Base-by-base conservation (phyloP, 2,329 filamentous ascomycete species). In the Paecilomyces fulvus region DNA sequence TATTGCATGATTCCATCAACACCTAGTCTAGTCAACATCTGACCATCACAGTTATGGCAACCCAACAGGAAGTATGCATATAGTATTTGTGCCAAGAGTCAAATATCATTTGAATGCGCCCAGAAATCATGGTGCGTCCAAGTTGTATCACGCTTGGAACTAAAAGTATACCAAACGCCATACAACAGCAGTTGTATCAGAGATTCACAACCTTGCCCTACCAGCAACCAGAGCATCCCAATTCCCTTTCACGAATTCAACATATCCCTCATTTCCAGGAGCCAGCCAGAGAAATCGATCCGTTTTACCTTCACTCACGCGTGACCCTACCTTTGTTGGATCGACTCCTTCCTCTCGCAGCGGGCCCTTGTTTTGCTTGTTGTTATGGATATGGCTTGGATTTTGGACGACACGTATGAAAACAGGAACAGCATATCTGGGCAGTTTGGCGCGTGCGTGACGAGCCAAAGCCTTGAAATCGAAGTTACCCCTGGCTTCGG, bases 281-380 rank as follows among this genome's bases (percentile, higher is more conserved):
- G 72, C 73, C 58, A 78, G 65, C 80, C 80, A 84, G 28, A 79
- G 67, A 33, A 83, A 66, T n/a, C 66, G 70, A 67, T 83, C 77
- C 23, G 67, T 67, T 50, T 65, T 65, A 0, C 74, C 72, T n/a
- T 71, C 75, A 9, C 68, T 65, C 8, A 77, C 77, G 58, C 78
- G 76, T 12, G 66, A 69, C 0, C 73, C 73, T 17, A 78, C 68
- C 56, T 76, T 76, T 4, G 67, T 67, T 3, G 82, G 80, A 67
- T 89, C 81, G 12, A 88, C 80, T 0, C 86, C 87, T 60, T 88
- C 85, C 50, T 82, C 80, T 64, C 86, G 79, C 50, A 90, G 73
- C 0, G 84, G 84, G 1, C 85, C 80, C 69, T 92, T 92, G 67
- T 90, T 89, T 72, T 90, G 88, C 73, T 92, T 92, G 68, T 90